Percentiles rank a stretch among this genome's conserved stretches.
These are phyloP conservation scores for Phylloporus sp. DNA, from an alignment of 768 basidiomycete genomes.

Conservation along the genomic window DNA sequence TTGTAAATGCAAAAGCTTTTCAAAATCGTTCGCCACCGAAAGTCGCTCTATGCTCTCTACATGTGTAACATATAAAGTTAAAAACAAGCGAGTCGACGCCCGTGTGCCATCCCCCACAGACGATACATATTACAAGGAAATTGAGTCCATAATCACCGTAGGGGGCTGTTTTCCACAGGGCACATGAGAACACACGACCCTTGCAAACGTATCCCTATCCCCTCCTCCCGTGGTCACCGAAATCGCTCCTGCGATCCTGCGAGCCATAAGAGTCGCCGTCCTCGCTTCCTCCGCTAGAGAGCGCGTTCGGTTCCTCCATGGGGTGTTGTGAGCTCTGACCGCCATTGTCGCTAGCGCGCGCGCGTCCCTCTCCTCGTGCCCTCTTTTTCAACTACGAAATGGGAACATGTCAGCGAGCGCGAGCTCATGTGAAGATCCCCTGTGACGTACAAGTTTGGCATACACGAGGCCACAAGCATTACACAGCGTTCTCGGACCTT, in stretches of 20 bases:
- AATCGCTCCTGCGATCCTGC: slow-evolving; percentile 32
- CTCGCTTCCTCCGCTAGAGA: slow-evolving; percentile 31
- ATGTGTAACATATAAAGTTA: slow-evolving; percentile 12
- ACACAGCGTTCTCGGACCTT: slow-evolving; percentile 78
- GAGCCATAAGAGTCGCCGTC: slow-evolving; percentile 33
- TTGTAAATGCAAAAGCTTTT: slow-evolving; percentile 4
- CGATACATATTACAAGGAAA: slow-evolving; percentile 15
- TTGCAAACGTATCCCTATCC: slow-evolving; percentile 23
- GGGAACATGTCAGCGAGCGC: slow-evolving; percentile 20
- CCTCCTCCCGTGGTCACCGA: slow-evolving; percentile 33
- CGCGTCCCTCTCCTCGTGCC: slow-evolving; percentile 30
- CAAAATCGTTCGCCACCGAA: slow-evolving; percentile 1
- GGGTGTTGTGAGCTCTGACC: slow-evolving; percentile 30
- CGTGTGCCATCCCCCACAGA: not conserved
- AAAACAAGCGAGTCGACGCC: slow-evolving; percentile 2
- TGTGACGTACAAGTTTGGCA: slow-evolving; percentile 69
- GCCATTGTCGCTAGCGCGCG: slow-evolving; percentile 23
- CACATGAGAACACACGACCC: slow-evolving; percentile 17
- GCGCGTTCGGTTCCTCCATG: slow-evolving; percentile 21
- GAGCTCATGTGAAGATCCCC: slow-evolving; percentile 16
- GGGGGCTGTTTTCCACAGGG: slow-evolving; percentile 10
- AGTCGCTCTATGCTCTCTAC: slow-evolving; percentile 7
- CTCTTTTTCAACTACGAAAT: slow-evolving; percentile 30
- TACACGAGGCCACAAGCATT: slow-evolving; percentile 86
- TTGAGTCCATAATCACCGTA: slow-evolving; percentile 16